These are phyloP conservation scores for Fusarium sp. DNA, from an alignment of 2,329 filamentous ascomycete genomes.

Conservation along the genomic window DNA sequence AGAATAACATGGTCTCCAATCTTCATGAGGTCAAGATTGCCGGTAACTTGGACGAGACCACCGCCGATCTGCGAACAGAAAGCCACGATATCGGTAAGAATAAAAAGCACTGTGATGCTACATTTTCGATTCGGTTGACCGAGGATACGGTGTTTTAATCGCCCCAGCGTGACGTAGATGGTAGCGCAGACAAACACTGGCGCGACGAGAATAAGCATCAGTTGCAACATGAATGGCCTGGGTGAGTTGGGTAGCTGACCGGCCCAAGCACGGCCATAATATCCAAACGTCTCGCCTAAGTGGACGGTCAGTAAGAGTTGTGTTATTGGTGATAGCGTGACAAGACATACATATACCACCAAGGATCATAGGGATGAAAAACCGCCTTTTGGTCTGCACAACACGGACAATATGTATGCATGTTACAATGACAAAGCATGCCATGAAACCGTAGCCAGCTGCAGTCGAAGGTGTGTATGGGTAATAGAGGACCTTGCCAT, in stretches of 20 bases:
- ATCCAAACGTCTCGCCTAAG: neutral
- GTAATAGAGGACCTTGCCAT: neutral
- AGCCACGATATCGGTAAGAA: neutral
- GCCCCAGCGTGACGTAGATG: neutral
- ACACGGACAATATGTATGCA: neutral
- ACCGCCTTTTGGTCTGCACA: neutral
- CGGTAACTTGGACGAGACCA: neutral
- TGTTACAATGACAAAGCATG: neutral
- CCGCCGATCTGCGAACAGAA: neutral
- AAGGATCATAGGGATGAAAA: neutral
- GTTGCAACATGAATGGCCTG: neutral
- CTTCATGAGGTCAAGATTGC: neutral
- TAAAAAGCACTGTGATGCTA: neutral
- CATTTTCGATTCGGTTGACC: neutral
- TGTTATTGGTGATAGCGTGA: rapidly evolving
- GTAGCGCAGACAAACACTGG: neutral
- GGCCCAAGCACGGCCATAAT: neutral
- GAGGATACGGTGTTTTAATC: neutral
- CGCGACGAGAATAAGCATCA: neutral
- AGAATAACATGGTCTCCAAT: neutral
- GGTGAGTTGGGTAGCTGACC: neutral
- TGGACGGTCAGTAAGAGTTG: neutral
- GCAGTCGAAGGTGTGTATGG: neutral
- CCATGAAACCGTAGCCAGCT: neutral
- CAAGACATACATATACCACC: neutral